These are phyloP conservation scores for Galerina marginata DNA, from an alignment of 768 basidiomycete genomes.

Conservation along the genomic window DNA sequence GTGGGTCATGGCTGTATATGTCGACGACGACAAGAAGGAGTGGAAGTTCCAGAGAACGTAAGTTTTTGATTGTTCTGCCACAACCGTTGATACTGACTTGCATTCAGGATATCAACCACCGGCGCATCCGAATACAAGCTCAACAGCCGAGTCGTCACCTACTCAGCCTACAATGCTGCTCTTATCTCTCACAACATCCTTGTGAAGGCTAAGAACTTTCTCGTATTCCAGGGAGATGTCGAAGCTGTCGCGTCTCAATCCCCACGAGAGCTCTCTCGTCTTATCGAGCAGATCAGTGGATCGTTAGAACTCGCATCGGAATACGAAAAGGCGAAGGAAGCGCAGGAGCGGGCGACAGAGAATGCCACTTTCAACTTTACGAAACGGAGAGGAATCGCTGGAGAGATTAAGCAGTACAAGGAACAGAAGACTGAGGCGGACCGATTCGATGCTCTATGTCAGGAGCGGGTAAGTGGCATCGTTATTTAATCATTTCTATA, in stretches of 20 bases:
- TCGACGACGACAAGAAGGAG: conserved; percentile 78
- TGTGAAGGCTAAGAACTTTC: conserved; percentile 98
- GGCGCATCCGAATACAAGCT: conserved; percentile 93
- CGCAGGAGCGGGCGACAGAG: conserved; percentile 90
- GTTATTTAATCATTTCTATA: neutral
- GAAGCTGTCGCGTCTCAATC: conserved; percentile 97
- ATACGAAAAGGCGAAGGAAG: conserved; percentile 89
- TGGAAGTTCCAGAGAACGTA: conserved; percentile 94
- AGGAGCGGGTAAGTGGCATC: conserved; percentile 64
- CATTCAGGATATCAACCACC: conserved; percentile 77
- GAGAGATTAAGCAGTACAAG: conserved; percentile 96
- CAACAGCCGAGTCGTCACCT: conserved; percentile 81
- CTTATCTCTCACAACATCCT: conserved; percentile 92
- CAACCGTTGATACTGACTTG: neutral
- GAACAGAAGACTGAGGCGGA: conserved; percentile 96
- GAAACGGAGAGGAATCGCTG: conserved; percentile 90
- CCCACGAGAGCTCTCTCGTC: conserved; percentile 83
- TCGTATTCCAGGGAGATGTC: conserved; percentile 99
- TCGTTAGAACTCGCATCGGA: conserved; percentile 88
- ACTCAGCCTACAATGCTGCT: conserved; percentile 86
- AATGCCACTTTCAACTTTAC: conserved; percentile 94
- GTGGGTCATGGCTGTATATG: conserved; percentile 93
- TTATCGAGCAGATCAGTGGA: conserved; percentile 96
- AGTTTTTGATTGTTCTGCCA: conserved; percentile 35
- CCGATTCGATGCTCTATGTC: conserved; percentile 77